phyloP scores from a whole-genome alignment of 2,329 filamentous ascomycete species.

The Sporothrix humicola region DNA sequence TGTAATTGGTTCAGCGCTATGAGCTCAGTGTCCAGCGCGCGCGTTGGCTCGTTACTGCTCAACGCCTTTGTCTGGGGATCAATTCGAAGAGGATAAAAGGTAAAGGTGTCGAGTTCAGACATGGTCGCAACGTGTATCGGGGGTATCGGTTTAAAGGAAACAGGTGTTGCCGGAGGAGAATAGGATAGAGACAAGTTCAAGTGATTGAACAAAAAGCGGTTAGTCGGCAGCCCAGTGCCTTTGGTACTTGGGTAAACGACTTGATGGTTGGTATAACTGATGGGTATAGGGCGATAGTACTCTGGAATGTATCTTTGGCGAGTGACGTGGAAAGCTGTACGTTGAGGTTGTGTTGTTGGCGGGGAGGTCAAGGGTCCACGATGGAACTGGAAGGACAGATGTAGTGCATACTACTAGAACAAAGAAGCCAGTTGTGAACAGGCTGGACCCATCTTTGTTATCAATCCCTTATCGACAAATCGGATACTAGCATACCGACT shows the following conservation, averaged over 20 bases:
- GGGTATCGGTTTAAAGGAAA: too few relatives aligned
- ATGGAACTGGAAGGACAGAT: constrained; percentile 1
- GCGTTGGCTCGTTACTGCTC: constrained; percentile 53
- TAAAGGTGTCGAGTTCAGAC: constrained; percentile 75
- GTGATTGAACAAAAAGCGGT: too few relatives aligned
- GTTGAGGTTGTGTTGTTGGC: neutral
- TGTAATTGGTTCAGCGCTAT: constrained; percentile 78
- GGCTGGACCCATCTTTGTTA: neutral
- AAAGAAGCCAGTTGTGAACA: constrained; percentile 32
- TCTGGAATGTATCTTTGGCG: too few relatives aligned
- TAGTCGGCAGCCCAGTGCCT: too few relatives aligned
- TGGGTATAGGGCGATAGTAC: too few relatives aligned
- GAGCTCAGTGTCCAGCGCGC: constrained; percentile 68
- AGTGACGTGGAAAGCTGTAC: neutral
- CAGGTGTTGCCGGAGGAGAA: too few relatives aligned
- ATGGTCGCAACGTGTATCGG: constrained; percentile 45
- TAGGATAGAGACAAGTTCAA: too few relatives aligned
- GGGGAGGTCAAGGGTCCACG: neutral
- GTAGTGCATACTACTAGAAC: too few relatives aligned
- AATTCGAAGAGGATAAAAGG: constrained; percentile 78
- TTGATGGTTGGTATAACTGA: too few relatives aligned
- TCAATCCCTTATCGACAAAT: neutral
- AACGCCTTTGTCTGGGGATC: constrained; percentile 83
- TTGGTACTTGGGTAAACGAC: too few relatives aligned
- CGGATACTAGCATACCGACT: neutral